Base-by-base conservation (phyloP, 768 basidiomycete genomes). In the Pulveroboletus ravenelii region DNA sequence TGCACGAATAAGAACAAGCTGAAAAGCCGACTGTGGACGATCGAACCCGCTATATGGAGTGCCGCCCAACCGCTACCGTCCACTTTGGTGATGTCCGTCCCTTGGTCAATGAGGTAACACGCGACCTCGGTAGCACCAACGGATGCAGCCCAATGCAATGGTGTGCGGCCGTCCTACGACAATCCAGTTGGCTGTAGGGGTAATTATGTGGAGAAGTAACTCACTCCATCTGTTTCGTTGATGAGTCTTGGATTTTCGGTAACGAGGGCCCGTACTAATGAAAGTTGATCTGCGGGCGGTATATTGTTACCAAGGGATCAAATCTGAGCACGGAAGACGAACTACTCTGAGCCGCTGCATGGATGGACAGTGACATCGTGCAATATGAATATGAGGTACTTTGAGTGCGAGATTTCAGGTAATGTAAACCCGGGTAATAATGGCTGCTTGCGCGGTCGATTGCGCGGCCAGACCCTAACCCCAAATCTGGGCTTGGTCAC, bases 71-170 rank as follows among this genome's bases (percentile, higher is more conserved):
- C 81, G 55, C 76, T 75, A 49, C 64, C 75, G 67, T 92, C 89
- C 17, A 69, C 63, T 59, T 77, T 78, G 68, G 87, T 25, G 37
- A 89, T 77, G 53, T 87, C 82, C 23, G 84, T 84, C 52, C 79
- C 75, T 58, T 82, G 80, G 67, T 83, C 84, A 50, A 91, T 72
- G 56, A 93, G 74, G 66, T 81, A 87, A 47, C 78, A 73, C 27
- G 64, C 76, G 54, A 89, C 81, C 48, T 88, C 86, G 48, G 80
- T 65, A 36, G 84, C 78, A 45, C 87, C 89, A 17, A 81, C 81
- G 10, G 84, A 84, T 12, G 89, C 82, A 50, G 89, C 87, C 88
- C 89, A 91, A 61, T 93, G 90, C n/a, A 93, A 69, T 9, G 90
- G 79, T 0, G 90, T 89, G 31, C 90, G 76, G 35, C 77, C 84